Evolutionary conservation across 768 basidiomycete species (phyloP).

Genomic region (Neoboletus magnificus): DNA sequence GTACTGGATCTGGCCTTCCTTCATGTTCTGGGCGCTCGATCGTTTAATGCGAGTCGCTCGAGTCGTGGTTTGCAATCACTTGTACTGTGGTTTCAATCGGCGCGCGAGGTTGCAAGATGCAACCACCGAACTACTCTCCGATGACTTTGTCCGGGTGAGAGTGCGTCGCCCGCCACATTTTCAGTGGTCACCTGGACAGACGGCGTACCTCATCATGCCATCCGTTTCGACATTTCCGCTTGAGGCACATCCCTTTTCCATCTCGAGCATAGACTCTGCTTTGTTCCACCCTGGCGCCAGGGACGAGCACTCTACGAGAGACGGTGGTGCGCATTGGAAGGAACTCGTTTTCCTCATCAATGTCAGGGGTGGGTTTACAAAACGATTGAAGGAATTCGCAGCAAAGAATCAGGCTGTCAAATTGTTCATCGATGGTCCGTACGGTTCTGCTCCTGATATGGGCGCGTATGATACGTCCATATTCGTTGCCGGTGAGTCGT

Average conservation of each 20-base stretch:
- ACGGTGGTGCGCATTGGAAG: slow-evolving; percentile 22
- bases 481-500: slow-evolving; percentile 44
- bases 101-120: slow-evolving; percentile 34
- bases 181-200: slow-evolving; percentile 54
- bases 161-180: slow-evolving; percentile 45
- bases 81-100: slow-evolving; percentile 33
- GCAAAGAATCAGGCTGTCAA: slow-evolving; percentile 32
- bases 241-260: slow-evolving; percentile 63
- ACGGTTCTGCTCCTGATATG: slow-evolving; percentile 44
- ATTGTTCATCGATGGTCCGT: slow-evolving; percentile 60
- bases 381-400: slow-evolving; percentile 38
- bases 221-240: slow-evolving; percentile 42
- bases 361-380: slow-evolving; percentile 59
- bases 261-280: slow-evolving; percentile 40
- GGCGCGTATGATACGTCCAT: slow-evolving; percentile 43
- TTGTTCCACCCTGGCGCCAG: slow-evolving; percentile 9
- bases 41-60: slow-evolving; percentile 47
- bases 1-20: slow-evolving; percentile 32
- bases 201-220: slow-evolving; percentile 50
- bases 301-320: background rate
- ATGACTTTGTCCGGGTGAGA: slow-evolving; percentile 46
- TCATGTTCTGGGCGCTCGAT: slow-evolving; percentile 42
- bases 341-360: slow-evolving; percentile 58
- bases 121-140: slow-evolving; percentile 41
- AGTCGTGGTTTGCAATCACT: slow-evolving; percentile 42